Evolutionary conservation across 768 basidiomycete genomes (phyloP), one percentile per base, ranked within the genome.

Genomic region (Suillus subaureus): DNA sequence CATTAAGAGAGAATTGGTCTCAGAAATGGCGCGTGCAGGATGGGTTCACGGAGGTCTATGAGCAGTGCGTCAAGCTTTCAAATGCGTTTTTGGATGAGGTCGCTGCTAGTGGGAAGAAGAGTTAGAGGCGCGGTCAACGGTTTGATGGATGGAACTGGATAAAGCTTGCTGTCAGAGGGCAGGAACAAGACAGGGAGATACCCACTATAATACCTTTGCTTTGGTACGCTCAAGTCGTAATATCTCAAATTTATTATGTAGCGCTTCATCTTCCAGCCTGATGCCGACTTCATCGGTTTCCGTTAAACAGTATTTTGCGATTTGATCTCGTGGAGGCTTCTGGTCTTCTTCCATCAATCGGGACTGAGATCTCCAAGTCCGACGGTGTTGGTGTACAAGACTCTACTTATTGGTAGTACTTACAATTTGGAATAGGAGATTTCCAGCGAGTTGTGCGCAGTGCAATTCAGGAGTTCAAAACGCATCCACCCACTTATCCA

Each of bases 11-110:
- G 31, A 35, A 47, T 37, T 26, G 12, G 35, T 57, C 62, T 40
- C 31, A 54, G n/a, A 52, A 12, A 11, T 54, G 33, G 63, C n/a
- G 49, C n/a, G 42, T 26, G 60, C 70, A 90, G 89, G 78, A 79
- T 65, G 92, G 85, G 49, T 97, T 97, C 67, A 93, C 95, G 73
- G 78, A 79, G 54, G 86, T 88, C n/a, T 96, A 88, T 69, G 78
- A 89, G 69, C 92, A 94, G 73, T 96, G 94, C 71, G 83, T 87
- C 31, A 73, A 72, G 55, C 85, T 94, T 39, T 89, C 90, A 0
- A 84, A 91, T 64, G 93, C 93, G 18, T 93, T 97, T 75, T 78
- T 96, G 43, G 92, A 96, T 72, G 73, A 87, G 35, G 81, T 90
- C 18, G 71, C 80, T 64, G n/a, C n/a, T n/a, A n/a, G n/a, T n/a